phyloP scores from a whole-genome alignment of 345 rosid genomes.

The Kandelia obovata region DNA sequence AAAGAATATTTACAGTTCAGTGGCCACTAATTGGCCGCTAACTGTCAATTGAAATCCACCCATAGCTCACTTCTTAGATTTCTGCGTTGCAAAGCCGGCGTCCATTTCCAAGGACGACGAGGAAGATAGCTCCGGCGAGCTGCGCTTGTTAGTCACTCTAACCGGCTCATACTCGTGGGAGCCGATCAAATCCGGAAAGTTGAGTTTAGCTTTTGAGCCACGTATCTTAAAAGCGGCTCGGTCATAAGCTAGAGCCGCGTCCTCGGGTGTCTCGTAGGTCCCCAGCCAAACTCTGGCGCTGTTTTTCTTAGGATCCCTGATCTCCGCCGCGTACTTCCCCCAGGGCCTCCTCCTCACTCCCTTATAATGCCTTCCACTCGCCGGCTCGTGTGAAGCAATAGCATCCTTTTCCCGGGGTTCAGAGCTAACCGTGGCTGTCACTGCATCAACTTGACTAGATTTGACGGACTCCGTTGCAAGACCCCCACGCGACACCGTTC shows the following conservation, averaged over 20 bases:
- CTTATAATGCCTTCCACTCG: conserved; percentile 8
- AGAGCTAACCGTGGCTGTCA: not conserved
- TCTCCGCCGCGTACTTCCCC: conserved; percentile 76
- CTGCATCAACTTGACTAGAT: not conserved
- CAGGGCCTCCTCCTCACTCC: conserved; percentile 54
- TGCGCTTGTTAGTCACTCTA: conserved; percentile 14
- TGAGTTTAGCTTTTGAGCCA: conserved; percentile 36
- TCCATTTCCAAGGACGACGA: not conserved
- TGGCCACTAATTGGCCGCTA: not conserved
- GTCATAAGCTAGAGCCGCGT: conserved; percentile 47
- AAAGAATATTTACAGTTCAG: too few species aligned
- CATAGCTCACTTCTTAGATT: not conserved
- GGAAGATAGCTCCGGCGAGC: not conserved
- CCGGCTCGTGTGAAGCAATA: not conserved
- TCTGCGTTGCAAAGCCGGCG: not conserved
- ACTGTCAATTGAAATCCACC: not conserved
- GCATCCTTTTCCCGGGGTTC: not conserved
- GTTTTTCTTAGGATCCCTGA: conserved; percentile 62
- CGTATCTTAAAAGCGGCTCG: conserved; percentile 34
- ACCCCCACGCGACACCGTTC: not conserved
- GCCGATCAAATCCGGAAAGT: conserved; percentile 35
- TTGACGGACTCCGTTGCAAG: not conserved
- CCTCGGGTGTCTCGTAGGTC: conserved; percentile 58
- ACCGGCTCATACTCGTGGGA: conserved; percentile 17
- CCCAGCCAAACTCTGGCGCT: conserved; percentile 72